Base-by-base conservation (phyloP, 2,329 filamentous ascomycete species). In the Colletotrichum sp. region DNA sequence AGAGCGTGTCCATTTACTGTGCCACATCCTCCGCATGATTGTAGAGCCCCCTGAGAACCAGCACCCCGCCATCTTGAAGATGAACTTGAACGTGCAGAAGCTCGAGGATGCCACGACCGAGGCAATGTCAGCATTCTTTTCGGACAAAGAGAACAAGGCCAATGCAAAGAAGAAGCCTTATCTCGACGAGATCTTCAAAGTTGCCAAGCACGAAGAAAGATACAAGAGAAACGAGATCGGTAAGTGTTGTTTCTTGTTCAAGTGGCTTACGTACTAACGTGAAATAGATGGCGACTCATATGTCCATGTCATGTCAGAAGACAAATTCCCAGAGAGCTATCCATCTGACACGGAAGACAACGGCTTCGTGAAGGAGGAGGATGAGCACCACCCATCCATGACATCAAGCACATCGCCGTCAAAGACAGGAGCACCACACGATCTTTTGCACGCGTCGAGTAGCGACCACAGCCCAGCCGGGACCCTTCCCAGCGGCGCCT, bases 151-250 rank as follows among this genome's bases (percentile, higher is more conserved):
- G 4, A 85, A 86, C 30, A 86, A 87, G 0, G 86, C 86, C 57
- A 93, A 93, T 73, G 82, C 83, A 3, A 86, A 85, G 77, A 93
- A 93, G 85, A 88, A 86, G 72, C 86, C 87, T 0, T 91, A 88
- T 64, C 80, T 93, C 10, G 89, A 87, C 69, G 91, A 93, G 79
- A 89, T 93, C 10, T 93, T 93, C 84, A 90, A 89, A 76, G 88
- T 93, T 34, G 92, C 92, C 1, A 87, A 84, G 71, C 82, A 86
- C 34, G 90, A 93, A 77, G 91, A 93, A 80, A 85, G 89, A 6
- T 92, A 84, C 79, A 89, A 85, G 78, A 88, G 89, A 59, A 88
- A 87, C 30, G 90, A 92, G 79, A 90, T 93, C 67, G 91, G 92
- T 93, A 82, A 78, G 87, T 79, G 18, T 67, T 32, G 16, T 26